Evolutionary conservation across 768 basidiomycete genomes (phyloP).

Genomic region (Leccinum ochraceum): DNA sequence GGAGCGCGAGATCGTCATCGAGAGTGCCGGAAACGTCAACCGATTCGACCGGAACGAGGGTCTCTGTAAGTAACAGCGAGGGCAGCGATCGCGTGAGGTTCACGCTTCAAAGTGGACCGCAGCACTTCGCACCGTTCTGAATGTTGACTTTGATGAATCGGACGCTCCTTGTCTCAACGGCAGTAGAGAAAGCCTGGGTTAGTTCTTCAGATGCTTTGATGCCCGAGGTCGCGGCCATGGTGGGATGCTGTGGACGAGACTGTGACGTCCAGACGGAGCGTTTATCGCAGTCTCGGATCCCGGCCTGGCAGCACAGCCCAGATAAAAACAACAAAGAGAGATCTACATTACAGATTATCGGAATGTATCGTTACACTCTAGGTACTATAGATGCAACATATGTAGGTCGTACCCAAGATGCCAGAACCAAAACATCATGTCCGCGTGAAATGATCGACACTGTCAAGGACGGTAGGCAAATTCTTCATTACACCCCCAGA

Average conservation of each 20-base stretch:
- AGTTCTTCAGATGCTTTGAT: constrained; percentile 66
- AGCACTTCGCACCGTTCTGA: constrained; percentile 57
- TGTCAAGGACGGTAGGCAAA: constrained; percentile 5
- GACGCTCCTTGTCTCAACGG: constrained; percentile 47
- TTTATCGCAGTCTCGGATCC: not conserved
- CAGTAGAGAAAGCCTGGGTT: constrained; percentile 54
- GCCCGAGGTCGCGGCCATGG: constrained; percentile 75
- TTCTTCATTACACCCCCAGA: constrained; percentile 50
- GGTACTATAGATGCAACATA: constrained; percentile 36
- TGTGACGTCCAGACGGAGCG: not conserved
- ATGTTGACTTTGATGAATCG: constrained; percentile 82
- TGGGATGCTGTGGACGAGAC: not conserved
- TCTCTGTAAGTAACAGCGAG: constrained; percentile 46
- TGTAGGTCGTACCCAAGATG: constrained; percentile 25
- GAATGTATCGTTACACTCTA: constrained; percentile 33
- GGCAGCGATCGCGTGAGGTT: constrained; percentile 24
- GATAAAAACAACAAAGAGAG: constrained; percentile 4
- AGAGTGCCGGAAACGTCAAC: constrained; percentile 53
- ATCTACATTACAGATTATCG: constrained; percentile 38
- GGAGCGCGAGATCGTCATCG: constrained; percentile 57
- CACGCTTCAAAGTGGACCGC: constrained; percentile 8
- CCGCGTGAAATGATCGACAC: constrained; percentile 19
- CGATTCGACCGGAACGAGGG: constrained; percentile 60
- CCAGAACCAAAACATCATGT: constrained; percentile 16
- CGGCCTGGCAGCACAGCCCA: not conserved